Base-by-base conservation (phyloP, 2,329 filamentous ascomycete species). In the Phyllosticta paracitricarpa region DNA sequence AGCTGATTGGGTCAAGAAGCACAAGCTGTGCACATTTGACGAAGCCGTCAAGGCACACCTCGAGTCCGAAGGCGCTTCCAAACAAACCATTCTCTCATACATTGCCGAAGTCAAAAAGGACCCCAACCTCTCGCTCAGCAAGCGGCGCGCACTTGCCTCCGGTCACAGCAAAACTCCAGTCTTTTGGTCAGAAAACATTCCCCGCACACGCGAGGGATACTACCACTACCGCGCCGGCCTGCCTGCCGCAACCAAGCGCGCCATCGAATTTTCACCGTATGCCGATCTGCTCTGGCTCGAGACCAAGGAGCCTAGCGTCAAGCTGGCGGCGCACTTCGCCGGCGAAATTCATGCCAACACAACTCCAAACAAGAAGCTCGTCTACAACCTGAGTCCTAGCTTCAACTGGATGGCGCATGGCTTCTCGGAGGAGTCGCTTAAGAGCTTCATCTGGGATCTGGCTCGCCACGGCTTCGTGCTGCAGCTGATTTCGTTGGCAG, bases 341-440 rank as follows among this genome's bases (percentile, higher is more conserved):
- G 82, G 83, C 10, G 84, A 91, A 54, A 94, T 99, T 63, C 85
- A 89, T 60, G 25, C 52, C 22, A 76, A 78, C 0, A 79, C 77
- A 3, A 80, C 84, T 68, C 90, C 91, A 0, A 85, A 84, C 63
- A 97, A 97, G 82, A 89, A 89, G 40, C 83, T 99, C 25, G 93
- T 97, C 0, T 99, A 99, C 79, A 99, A 99, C 77, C 83, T 99
- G 1, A 92, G 88, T 4, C 94, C 94, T 0, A 96, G 90, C 8
- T 99, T 99, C 82, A 97, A 99, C 81, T 99, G 94, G 94, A 94
- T 95, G 85, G 86, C 86, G 10, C 92, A 97, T 72, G 94, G 93
- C 30, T 99, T 97, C 76, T 87, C 84, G 2, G 85, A 91, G 65
- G 86, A 85, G 64, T 87, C 88, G 5, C 82, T 99, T 61, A 91